Evolutionary conservation across 108 stramenopile genomes (phyloP), one percentile per base, ranked within the genome.

Genomic region (Cyclotella cryptica): DNA sequence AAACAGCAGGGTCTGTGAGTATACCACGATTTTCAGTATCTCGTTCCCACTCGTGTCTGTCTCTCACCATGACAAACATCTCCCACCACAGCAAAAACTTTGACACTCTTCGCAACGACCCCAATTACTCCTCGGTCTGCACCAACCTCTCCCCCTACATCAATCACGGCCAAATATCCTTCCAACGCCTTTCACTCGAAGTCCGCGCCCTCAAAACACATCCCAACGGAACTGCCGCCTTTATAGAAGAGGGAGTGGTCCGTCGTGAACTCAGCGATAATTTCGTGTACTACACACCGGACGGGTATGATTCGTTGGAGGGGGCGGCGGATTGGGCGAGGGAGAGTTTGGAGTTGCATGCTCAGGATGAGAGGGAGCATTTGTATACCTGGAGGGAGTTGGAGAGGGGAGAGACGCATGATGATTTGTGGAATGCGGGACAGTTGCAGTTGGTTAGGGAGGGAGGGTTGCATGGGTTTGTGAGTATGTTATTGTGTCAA

Each of bases 381-480:
- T 46, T 93, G 53, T 99, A 99, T 79, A 86, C 89, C 1, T 74
- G 86, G 69, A 78, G 86, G 41, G 83, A 98, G 61, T 80, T 99
- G 26, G 98, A 98, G 74, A 51, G 68, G 30, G 97, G 81, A 30
- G 64, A 69, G 58, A 98, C 99, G 0, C 96, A 98, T 76, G 99
- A 99, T 75, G 97, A 98, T 71, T 79, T 99, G 43, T 99, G 99
- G 99, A 99, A 99, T 85, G 99, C 99, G 18, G 97, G 98, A 8
- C 98, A 99, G 83, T 60, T 96, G 39, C 95, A 98, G 64, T 70
- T 98, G 62, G 92, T 98, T 35, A 69, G 78, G 27, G 91, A 93
- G 67, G 99, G 98, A 12, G 91, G 92, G 57, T 93, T 99, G 97
- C 99, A 99, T 86, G 98, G 98, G 28, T 99, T 99, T 78, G 79